Percentiles rank a stretch among this genome's conserved stretches.
These are phyloP conservation scores for Lactarius vividus DNA, from an alignment of 768 basidiomycete genomes.

Conservation along the genomic window DNA sequence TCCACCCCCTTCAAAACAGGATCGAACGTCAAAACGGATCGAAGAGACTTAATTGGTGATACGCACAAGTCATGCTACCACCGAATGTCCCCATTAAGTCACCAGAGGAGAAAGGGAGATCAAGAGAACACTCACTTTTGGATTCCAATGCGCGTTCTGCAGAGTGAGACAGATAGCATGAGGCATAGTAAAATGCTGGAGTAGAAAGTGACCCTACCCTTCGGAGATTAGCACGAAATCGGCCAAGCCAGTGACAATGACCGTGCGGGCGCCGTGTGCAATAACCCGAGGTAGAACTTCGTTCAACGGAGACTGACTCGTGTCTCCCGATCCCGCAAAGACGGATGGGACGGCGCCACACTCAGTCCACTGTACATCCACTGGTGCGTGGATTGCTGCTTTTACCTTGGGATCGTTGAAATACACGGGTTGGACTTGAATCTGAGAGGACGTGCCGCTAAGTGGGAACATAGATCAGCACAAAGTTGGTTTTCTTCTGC, in stretches of 20 bases:
- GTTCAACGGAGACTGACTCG: slow-evolving; percentile 1
- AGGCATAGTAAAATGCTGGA: neutral
- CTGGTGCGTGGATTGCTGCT: slow-evolving; percentile 27
- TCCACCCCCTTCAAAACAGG: slow-evolving; percentile 16
- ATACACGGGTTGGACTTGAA: slow-evolving; percentile 24
- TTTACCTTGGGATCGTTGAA: slow-evolving; percentile 28
- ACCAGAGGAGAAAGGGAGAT: neutral
- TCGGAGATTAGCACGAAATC: slow-evolving; percentile 22
- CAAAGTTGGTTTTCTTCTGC: no score
- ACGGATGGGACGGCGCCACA: slow-evolving; percentile 7
- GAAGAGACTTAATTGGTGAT: neutral
- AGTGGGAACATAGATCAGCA: neutral
- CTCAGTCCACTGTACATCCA: slow-evolving; percentile 23
- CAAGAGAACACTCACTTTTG: slow-evolving; percentile 23
- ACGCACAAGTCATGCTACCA: slow-evolving; percentile 27
- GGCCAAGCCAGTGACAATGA: slow-evolving; percentile 16
- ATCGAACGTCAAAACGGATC: neutral
- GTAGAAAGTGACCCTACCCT: slow-evolving; percentile 14
- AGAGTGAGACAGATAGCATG: neutral
- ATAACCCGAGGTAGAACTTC: slow-evolving; percentile 23
- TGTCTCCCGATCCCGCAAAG: slow-evolving; percentile 12
- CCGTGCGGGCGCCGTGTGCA: slow-evolving; percentile 10
- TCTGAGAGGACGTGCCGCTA: slow-evolving; percentile 26
- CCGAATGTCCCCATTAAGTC: neutral
- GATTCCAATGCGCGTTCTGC: slow-evolving; percentile 20